Evolutionary conservation across 2,329 filamentous ascomycete species (phyloP), one percentile per base, ranked within the genome.

Genomic region (Pseudogymnoascus sp.): DNA sequence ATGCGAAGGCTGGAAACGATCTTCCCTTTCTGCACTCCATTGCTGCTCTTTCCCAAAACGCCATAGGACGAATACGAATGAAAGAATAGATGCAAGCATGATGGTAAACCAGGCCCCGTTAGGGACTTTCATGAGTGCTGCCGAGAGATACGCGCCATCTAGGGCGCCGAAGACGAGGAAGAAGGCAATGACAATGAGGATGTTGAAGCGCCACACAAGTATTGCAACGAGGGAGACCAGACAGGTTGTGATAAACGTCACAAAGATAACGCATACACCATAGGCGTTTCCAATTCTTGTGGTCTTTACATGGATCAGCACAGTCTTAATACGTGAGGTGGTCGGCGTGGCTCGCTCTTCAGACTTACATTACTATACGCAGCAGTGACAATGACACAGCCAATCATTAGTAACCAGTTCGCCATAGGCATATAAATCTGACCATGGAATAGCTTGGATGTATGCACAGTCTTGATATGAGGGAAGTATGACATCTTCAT

Each of bases 31-130:
- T 1, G 88, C 85, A 5, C 75, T 76, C 89, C 89, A 93, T 71
- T 93, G 89, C 64, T 85, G 81, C 70, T 91, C 88, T 72, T 93
- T 92, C 14, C 89, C 89, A 68, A 86, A 93, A 33, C 89, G 83
- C 89, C 89, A 93, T 9, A 92, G 80, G 1, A 91, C 78, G 70
- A 93, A 89, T 45, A 91, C 74, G 45, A 74, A 76, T 0, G 86
- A 82, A 1, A 93, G 80, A 7, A 89, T 75, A 2, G 78, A 77
- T 0, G 88, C 80, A 4, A 93, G 78, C 0, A 85, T 78, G 1
- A 92, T 76, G 0, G 89, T 92, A 70, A 93, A 90, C 89, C 89
- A 93, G 1, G 88, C 89, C 1, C 89, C 89, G 8, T 87, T 80
- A 0, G 89, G 89, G 0, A 93, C 86, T 71, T 93, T 93, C 58